Base-by-base conservation (phyloP, 345 rosid species). In the Trapa bicornis region DNA sequence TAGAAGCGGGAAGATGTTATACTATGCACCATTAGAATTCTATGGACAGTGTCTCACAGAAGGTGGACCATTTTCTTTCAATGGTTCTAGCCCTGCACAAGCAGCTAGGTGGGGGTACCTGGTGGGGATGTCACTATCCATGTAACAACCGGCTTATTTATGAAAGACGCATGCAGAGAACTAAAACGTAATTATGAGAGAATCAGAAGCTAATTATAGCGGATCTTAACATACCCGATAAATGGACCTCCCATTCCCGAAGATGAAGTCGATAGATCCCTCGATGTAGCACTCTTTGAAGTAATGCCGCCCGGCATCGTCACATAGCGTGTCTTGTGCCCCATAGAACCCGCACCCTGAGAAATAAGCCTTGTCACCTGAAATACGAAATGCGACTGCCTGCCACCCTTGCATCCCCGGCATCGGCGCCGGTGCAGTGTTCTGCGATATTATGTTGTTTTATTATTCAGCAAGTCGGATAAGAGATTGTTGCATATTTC, bases 371-470 rank as follows among this genome's bases (percentile, higher is more conserved):
- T 93, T 93, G 72, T 90, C 98, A 0, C 98, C 96, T 0, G 97
- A 88, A 71, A 93, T 88, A 17, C 97, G 83, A 69, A 93, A 85
- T 22, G 98, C 96, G 70, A 71, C 98, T 37, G 97, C 98, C 73
- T 93, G 98, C 96, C 92, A 83, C 29, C 97, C 96, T 73, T 88
- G 81, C 98, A 88, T 80, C 60, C 98, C 97, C 0, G 96, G 97
- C 86, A 84, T 71, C 3, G 98, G 97, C 1, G 98, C 96, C 48
- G 97, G 98, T 22, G 98, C 94, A 56, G 96, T 93, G 73, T 93
- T 93, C 94, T 88, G 70, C 67, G 37, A 36, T 22, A 22, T 22
- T 22, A 29, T 6, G 43, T 7, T 6, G 48, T 45, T 45, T 7
- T 45, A 45, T 6, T 45, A 11, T 29, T 3, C 33, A 22, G 13